These are phyloP conservation scores for Vitis hybrid DNA, from an alignment of 177 flowering plant species.

Conservation along the genomic window DNA sequence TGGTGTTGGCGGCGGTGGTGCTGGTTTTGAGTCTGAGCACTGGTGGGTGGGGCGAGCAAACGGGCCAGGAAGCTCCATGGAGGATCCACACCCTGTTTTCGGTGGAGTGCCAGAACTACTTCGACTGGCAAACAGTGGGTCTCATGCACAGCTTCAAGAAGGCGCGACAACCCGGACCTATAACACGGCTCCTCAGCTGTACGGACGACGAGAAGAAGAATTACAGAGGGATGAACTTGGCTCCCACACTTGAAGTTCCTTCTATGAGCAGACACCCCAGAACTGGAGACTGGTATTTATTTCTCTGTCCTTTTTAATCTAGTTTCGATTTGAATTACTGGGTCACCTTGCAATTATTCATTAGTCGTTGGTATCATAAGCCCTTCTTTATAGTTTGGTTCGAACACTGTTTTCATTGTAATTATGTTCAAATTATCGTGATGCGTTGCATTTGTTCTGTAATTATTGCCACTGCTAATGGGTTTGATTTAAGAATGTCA, in stretches of 20 bases:
- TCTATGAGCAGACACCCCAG: conserved; percentile 95
- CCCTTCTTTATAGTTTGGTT: too few relatives aligned
- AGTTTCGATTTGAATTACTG: not conserved
- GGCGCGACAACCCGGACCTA: conserved; percentile 85
- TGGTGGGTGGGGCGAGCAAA: conserved; percentile 22
- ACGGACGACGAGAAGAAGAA: conserved; percentile 83
- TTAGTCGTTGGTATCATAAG: not conserved
- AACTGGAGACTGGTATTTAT: conserved; percentile 79
- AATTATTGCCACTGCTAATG: not conserved
- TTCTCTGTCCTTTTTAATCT: not conserved
- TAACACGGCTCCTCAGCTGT: conserved; percentile 92
- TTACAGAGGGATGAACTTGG: conserved; percentile 85
- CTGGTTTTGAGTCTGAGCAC: not conserved
- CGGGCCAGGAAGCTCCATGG: conserved; percentile 47
- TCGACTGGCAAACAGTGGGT: conserved; percentile 99
- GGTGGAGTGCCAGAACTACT: conserved; percentile 92
- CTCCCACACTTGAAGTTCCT: conserved; percentile 94
- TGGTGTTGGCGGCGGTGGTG: conserved; percentile 18
- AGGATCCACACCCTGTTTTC: conserved; percentile 97
- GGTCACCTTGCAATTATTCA: not conserved
- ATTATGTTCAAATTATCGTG: too few relatives aligned
- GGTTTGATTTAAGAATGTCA: not conserved
- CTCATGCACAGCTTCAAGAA: conserved; percentile 85
- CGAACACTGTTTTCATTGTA: too few relatives aligned
- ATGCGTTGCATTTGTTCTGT: not conserved